phyloP scores from a whole-genome alignment of 2,329 filamentous ascomycete genomes.

The Thielaviopsis populi region DNA sequence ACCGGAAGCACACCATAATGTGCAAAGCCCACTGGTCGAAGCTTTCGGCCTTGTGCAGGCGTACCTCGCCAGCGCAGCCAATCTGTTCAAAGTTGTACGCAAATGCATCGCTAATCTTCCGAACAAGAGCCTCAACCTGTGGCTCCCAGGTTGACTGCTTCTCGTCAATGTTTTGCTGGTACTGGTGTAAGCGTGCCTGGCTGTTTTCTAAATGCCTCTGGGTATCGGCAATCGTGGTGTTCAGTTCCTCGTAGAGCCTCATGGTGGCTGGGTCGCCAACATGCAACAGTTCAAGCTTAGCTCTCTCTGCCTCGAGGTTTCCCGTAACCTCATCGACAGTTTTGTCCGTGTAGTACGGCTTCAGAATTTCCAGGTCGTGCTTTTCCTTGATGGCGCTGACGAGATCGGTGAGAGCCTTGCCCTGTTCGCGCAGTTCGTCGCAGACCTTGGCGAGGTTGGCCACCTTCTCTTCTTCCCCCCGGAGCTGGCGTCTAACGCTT shows the following conservation, averaged over 20 bases:
- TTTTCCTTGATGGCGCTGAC: constrained; percentile 23
- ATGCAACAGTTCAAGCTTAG: constrained; percentile 66
- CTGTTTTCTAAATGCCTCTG: constrained; percentile 36
- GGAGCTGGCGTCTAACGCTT: constrained; percentile 40
- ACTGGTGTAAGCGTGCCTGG: constrained; percentile 37
- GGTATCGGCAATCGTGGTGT: constrained; percentile 50
- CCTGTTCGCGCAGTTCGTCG: constrained; percentile 26
- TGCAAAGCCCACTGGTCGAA: constrained; percentile 91
- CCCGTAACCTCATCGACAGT: constrained; percentile 50
- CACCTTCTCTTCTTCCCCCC: constrained; percentile 30
- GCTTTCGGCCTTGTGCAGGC: constrained; percentile 75
- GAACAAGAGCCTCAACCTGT: constrained; percentile 58
- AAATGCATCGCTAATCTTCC: constrained; percentile 78
- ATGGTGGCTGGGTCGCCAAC: constrained; percentile 62
- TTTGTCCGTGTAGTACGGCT: constrained; percentile 32
- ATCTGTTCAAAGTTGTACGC: constrained; percentile 88
- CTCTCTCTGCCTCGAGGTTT: constrained; percentile 59
- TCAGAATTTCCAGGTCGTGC: constrained; percentile 28
- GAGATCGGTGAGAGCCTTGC: constrained; percentile 22
- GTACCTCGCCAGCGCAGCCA: constrained; percentile 81
- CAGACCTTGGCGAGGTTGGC: constrained; percentile 26
- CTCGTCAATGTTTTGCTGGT: constrained; percentile 44
- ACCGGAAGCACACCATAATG: constrained; percentile 91
- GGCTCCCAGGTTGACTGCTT: constrained; percentile 71
- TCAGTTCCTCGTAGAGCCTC: constrained; percentile 60